A percentile compares a stretch with the other conserved stretches of the same genome.
These are phyloP conservation scores for Rhododendron griersonianum DNA, from an alignment of 148 eudicot species.

Conservation along the genomic window DNA sequence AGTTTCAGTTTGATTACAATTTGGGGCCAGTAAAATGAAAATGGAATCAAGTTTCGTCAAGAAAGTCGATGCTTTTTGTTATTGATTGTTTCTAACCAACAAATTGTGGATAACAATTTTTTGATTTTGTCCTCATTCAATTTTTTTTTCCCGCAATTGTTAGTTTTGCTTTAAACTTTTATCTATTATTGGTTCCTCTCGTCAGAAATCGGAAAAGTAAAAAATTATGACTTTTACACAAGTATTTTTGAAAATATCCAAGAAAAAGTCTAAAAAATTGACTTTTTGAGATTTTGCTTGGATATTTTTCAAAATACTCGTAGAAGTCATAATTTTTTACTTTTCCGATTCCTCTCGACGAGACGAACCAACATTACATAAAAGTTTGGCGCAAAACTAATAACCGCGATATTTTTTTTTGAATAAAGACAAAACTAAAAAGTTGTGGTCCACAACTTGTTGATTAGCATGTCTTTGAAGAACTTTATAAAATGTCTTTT, in stretches of 20 bases:
- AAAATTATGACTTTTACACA: not conserved
- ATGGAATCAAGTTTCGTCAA: not conserved
- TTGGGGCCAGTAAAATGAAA: not conserved
- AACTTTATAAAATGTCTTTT: not conserved
- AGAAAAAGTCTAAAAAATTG: not conserved
- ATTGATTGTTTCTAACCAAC: not conserved
- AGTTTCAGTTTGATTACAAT: not conserved
- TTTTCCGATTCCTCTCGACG: too few species aligned
- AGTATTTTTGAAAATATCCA: not conserved
- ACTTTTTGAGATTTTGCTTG: not conserved
- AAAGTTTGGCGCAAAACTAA: not conserved
- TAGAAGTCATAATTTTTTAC: too few species aligned
- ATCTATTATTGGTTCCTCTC: too few species aligned
- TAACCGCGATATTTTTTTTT: too few species aligned
- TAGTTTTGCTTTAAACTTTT: not conserved
- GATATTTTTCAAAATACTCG: too few species aligned
- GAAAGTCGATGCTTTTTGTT: not conserved
- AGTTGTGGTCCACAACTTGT: not conserved
- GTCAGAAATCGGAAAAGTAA: too few species aligned
- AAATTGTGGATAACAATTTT: not conserved
- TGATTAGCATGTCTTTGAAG: not conserved
- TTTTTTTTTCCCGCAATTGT: not conserved
- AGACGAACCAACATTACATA: too few species aligned
- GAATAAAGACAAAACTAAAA: too few species aligned
- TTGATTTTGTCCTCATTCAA: conserved; percentile 4